Conservation (phyloP, 2,329 filamentous ascomycete genomes). For the Penicillium sp. region DNA sequence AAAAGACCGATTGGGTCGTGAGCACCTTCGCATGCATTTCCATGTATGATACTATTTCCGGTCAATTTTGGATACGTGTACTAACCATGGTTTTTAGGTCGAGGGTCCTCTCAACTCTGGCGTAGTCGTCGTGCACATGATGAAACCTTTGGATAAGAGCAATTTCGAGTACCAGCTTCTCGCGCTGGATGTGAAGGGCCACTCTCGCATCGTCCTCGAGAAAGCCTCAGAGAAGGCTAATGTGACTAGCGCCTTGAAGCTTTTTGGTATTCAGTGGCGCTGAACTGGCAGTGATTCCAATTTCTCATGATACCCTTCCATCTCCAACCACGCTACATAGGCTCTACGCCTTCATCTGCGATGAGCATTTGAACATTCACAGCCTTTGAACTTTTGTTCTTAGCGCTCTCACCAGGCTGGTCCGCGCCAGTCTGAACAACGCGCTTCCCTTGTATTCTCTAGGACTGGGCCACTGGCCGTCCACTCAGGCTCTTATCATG, state of each 20-base stretch:
- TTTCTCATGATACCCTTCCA: conserved; percentile 1
- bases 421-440: background rate
- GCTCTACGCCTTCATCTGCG: background rate
- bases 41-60: conserved; percentile 54
- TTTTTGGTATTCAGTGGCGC: conserved; percentile 51
- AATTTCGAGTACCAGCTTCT: conserved; percentile 79
- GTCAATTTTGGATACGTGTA: background rate
- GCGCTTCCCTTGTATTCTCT: conserved; percentile 13
- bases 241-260: conserved; percentile 47
- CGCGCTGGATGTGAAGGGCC: conserved; percentile 73
- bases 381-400: background rate
- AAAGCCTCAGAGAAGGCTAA: conserved; percentile 42
- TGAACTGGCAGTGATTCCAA: conserved; percentile 12
- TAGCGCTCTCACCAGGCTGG: background rate
- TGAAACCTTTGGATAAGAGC: conserved; percentile 61
- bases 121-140: conserved; percentile 73
- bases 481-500: conserved; percentile 1
- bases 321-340: background rate
- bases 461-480: background rate
- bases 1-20: conserved; percentile 70
- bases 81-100: conserved; percentile 52
- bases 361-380: background rate
- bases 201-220: conserved; percentile 47
- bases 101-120: conserved; percentile 74
- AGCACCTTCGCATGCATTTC: conserved; percentile 83